A percentile compares a stretch with the other conserved stretches of the same genome.
These are phyloP conservation scores for Mycosarcoma mackinlayi DNA, from an alignment of 1,284 basidiomycete species.

Conservation along the genomic window DNA sequence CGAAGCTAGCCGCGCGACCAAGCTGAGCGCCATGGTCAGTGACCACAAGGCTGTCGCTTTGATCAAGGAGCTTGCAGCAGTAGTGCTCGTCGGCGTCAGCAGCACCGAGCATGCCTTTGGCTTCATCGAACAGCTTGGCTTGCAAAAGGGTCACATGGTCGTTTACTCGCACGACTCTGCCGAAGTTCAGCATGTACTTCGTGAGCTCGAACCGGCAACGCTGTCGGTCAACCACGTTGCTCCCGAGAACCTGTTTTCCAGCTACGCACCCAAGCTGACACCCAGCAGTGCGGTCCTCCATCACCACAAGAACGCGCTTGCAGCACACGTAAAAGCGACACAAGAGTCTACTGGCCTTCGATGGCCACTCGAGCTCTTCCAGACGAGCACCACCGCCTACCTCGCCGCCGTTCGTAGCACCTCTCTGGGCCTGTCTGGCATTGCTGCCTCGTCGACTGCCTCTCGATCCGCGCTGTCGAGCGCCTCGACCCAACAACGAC, in stretches of 20 bases:
- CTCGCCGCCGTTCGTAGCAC: constrained; percentile 11
- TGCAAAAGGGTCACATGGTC: constrained; percentile 15
- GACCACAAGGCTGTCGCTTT: constrained; percentile 4
- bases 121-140: constrained; percentile 7
- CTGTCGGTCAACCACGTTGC: constrained; percentile 26
- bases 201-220: constrained; percentile 12
- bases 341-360: constrained; percentile 5
- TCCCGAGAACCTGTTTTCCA: constrained; percentile 26
- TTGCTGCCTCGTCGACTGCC: constrained; percentile 2
- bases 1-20: constrained; percentile 5
- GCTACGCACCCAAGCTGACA: constrained; percentile 13
- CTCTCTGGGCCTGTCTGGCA: constrained; percentile 9
- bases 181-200: constrained; percentile 16
- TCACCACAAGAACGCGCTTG: not conserved
- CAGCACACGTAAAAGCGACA: not conserved
- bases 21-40: constrained; percentile 16
- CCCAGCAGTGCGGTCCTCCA: constrained; percentile 6
- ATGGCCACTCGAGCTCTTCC: constrained; percentile 14
- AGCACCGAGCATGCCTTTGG: constrained; percentile 26
- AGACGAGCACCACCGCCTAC: constrained; percentile 4
- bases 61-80: constrained; percentile 14
- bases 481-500: constrained; percentile 2
- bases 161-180: constrained; percentile 25
- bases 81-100: constrained; percentile 20
- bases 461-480: constrained; percentile 11